Evolutionary conservation across 129 eudicot species (phyloP).

Genomic region (Tagetes erecta): DNA sequence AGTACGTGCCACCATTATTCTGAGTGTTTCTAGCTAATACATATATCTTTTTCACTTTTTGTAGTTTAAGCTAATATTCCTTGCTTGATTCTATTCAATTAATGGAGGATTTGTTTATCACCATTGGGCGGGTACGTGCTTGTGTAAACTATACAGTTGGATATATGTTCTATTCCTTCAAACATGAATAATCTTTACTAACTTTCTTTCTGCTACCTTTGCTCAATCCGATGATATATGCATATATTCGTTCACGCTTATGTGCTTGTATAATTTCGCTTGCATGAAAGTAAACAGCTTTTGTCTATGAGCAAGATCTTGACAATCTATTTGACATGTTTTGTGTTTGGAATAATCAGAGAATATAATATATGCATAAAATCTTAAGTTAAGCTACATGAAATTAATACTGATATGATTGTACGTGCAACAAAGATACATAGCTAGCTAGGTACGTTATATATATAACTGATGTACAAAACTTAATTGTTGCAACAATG

Average conservation of each 20-base stretch:
- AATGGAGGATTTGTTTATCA: neutral
- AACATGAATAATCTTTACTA: neutral
- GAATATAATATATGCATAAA: constrained; percentile 24
- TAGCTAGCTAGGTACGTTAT: neutral
- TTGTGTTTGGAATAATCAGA: constrained; percentile 3
- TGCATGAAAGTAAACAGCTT: neutral
- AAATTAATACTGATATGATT: neutral
- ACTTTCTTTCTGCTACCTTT: neutral
- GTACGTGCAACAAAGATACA: neutral
- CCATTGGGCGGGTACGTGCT: constrained; percentile 20
- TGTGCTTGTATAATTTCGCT: neutral
- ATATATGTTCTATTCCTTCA: constrained; percentile 6
- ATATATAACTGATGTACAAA: neutral
- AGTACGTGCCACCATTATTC: constrained; percentile 21
- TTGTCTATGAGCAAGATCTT: constrained; percentile 18
- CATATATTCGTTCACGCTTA: constrained; percentile 15
- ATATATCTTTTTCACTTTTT: constrained; percentile 14
- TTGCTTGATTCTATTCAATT: constrained; percentile 8
- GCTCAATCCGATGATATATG: neutral
- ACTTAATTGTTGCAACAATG: neutral
- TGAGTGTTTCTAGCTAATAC: neutral
- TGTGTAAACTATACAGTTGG: neutral
- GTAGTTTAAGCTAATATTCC: constrained; percentile 21
- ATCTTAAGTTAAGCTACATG: constrained; percentile 10
- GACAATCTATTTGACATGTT: constrained; percentile 13